Conservation (phyloP, 495 filamentous ascomycete genomes). For the Daldinia decipiens region DNA sequence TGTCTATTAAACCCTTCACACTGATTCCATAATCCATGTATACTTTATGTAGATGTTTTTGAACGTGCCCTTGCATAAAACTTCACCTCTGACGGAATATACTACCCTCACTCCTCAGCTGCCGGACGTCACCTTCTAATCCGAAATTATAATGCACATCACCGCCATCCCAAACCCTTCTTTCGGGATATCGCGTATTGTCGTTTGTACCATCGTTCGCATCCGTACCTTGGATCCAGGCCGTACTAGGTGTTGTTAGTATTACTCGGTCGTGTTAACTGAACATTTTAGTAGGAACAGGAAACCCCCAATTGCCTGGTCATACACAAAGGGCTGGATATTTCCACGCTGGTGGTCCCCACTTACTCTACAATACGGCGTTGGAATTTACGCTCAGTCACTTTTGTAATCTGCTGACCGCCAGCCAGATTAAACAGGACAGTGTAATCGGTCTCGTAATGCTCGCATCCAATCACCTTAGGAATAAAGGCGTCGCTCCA, state of each 20-base stretch:
- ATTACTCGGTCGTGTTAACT: slow-evolving; percentile 27
- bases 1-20: too few relatives aligned
- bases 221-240: slow-evolving; percentile 45
- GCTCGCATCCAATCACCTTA: slow-evolving; percentile 54
- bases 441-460: slow-evolving; percentile 47
- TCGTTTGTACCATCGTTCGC: slow-evolving; percentile 52
- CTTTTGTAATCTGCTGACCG: background rate
- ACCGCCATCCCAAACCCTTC: slow-evolving; percentile 25
- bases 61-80: background rate
- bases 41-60: background rate
- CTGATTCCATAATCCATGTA: too few relatives aligned
- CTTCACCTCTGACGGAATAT: slow-evolving; percentile 46
- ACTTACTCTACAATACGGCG: background rate
- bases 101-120: slow-evolving; percentile 31
- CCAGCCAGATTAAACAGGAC: background rate
- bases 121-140: slow-evolving; percentile 50
- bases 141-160: slow-evolving; percentile 50
- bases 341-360: background rate
- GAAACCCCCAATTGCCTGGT: background rate
- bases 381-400: background rate
- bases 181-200: slow-evolving; percentile 43
- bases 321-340: background rate
- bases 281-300: background rate
- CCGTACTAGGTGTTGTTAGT: slow-evolving; percentile 42
- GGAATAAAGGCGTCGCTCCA: slow-evolving; percentile 49